phyloP scores from a whole-genome alignment of 2,329 filamentous ascomycete species.

The Arthrinium puccinioides region DNA sequence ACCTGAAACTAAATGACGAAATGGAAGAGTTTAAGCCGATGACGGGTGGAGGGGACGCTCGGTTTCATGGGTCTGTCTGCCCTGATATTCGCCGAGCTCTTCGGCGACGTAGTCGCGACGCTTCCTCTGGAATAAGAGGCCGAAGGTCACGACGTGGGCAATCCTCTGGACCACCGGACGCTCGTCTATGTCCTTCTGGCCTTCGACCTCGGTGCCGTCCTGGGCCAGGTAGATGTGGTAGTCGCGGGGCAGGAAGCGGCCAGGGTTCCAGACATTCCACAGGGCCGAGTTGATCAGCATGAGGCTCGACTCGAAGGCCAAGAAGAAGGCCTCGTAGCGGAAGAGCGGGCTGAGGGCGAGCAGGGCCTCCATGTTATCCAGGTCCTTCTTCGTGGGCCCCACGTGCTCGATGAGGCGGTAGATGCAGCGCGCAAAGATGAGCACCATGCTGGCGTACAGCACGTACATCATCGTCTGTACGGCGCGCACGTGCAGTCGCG shows the following conservation, averaged over 20 bases:
- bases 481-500: conserved; percentile 7
- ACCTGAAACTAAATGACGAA: too few species aligned
- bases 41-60: too few species aligned
- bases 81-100: too few species aligned
- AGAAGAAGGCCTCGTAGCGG: conserved; percentile 38
- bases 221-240: conserved; percentile 29
- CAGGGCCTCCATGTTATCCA: conserved; percentile 21
- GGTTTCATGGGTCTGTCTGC: too few species aligned
- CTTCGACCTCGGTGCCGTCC: conserved; percentile 25
- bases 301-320: conserved; percentile 34
- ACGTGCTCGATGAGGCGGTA: conserved; percentile 43
- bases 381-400: conserved; percentile 22
- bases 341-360: conserved; percentile 26
- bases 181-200: conserved; percentile 1
- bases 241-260: conserved; percentile 30
- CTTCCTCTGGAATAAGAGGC: conserved; percentile 7
- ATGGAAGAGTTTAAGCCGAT: too few species aligned
- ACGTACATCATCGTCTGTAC: conserved; percentile 22
- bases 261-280: conserved; percentile 35
- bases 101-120: too few species aligned
- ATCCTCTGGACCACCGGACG: conserved; percentile 4
- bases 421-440: conserved; percentile 41
- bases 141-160: conserved; percentile 5
- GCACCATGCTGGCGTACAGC: conserved; percentile 33
- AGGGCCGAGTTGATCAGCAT: conserved; percentile 35